Percentiles rank a stretch among this genome's conserved stretches.
phyloP scores from a whole-genome alignment of 805 yeast genomes.

The Saccharomycopsis guyanensis region DNA sequence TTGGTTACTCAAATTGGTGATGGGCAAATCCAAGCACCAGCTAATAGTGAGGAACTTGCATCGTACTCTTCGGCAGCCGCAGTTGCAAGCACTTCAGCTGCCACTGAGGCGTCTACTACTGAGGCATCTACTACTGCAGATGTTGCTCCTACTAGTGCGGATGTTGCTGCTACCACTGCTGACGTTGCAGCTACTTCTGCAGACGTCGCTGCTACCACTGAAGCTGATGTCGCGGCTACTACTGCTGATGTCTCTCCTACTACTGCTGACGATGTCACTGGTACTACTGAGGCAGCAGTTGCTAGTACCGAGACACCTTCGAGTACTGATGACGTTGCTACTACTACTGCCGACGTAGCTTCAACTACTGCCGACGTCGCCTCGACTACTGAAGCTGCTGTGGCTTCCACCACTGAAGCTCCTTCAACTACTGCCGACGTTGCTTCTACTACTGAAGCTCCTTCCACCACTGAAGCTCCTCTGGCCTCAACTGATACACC shows the following conservation, averaged over 20 bases:
- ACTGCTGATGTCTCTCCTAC: neutral
- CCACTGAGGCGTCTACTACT: too few relatives aligned
- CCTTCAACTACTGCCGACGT: neutral
- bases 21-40: constrained; percentile 9
- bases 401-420: too few relatives aligned
- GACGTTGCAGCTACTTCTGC: too few relatives aligned
- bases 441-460: neutral
- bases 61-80: neutral
- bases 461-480: neutral
- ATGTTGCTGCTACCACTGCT: too few relatives aligned
- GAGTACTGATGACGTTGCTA: neutral
- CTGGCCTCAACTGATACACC: neutral
- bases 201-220: too few relatives aligned
- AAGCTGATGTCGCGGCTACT: neutral
- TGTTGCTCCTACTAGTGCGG: too few relatives aligned
- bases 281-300: neutral
- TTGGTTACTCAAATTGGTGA: constrained; percentile 5
- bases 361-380: neutral
- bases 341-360: neutral
- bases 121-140: too few relatives aligned
- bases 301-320: neutral
- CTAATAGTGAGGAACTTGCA: neutral
- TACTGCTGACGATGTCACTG: neutral
- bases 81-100: neutral
- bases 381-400: neutral